Evolutionary conservation across 306 rosid genomes (phyloP), one percentile per base, ranked within the genome.

Genomic region (Carpinus viminea): DNA sequence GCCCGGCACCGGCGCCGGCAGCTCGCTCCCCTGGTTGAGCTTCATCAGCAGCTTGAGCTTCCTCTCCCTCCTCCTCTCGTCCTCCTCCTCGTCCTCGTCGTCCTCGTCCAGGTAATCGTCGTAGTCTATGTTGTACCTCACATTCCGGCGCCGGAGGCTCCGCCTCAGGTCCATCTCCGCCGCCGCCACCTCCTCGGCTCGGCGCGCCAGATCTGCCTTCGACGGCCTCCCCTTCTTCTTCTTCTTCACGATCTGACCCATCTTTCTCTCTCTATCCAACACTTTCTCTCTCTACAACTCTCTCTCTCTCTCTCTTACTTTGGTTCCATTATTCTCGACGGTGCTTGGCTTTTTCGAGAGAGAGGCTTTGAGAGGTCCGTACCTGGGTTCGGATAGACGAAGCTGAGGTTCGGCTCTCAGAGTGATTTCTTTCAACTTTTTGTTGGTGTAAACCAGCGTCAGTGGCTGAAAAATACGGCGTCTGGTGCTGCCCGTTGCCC

Each of bases 221-320:
- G 99, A 96, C 4, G 99, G 98, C 11, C 99, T 85, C 0, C 99
- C 99, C 36, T 90, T 96, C 98, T 96, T 96, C 99, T 88, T 96
- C 97, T 96, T 86, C 89, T 88, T 85, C 88, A 89, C 99, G 98
- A 96, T 96, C 98, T 96, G 98, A 85, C 92, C 97, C 99, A 96
- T 96, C 87, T 50, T 8, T 68, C 61, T 34, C 17, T 53, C 38
- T 54, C 77, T 68, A 75, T 73, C 73, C 62, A 47, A 12, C 83
- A 26, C 72, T 43, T 26, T 36, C 71, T 76, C 75, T 50, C 21
- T 38, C 72, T 74, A 72, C 48, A 18, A 20, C 73, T 81, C 54
- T 64, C 83, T 72, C 79, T 83, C 28, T 73, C 86, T 76, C 74
- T 77, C 78, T 75, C 72, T 82, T 71, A 81, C 51, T 84, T 91